Evolutionary conservation across 495 filamentous ascomycete genomes (phyloP).

Genomic region (Filosporella fistucella): DNA sequence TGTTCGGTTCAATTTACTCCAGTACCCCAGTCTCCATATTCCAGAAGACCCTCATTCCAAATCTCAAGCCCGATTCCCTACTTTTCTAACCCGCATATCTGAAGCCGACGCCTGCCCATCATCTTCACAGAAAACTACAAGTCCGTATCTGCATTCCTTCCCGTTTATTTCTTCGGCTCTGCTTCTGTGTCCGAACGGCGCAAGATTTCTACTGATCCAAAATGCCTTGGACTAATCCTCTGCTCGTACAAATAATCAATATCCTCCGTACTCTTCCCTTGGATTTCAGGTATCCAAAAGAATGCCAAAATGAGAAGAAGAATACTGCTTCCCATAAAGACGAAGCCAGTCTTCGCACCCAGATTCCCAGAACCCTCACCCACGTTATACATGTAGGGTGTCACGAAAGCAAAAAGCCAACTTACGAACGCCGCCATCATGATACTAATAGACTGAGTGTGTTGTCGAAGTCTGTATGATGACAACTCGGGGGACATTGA

Average conservation of each 20-base stretch:
- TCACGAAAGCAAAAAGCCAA: constrained; percentile 18
- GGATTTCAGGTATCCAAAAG: constrained; percentile 66
- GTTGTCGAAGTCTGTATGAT: constrained; percentile 16
- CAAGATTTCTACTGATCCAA: no score
- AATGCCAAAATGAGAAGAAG: constrained; percentile 33
- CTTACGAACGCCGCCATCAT: constrained; percentile 7
- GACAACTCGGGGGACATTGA: constrained; percentile 12
- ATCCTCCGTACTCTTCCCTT: constrained; percentile 64
- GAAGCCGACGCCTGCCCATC: no score
- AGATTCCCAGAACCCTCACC: constrained; percentile 15
- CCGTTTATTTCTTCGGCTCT: no score
- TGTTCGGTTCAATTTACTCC: no score
- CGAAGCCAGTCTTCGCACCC: constrained; percentile 16
- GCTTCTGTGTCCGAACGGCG: no score
- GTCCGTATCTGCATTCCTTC: no score
- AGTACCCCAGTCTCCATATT: no score
- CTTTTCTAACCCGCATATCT: no score
- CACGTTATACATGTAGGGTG: constrained; percentile 21
- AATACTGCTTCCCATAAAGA: constrained; percentile 30
- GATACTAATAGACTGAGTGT: constrained; percentile 16
- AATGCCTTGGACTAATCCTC: constrained; percentile 4
- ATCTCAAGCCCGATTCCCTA: no score
- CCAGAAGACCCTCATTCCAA: no score
- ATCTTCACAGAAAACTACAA: no score
- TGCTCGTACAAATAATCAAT: constrained; percentile 59